phyloP scores from a whole-genome alignment of 2,329 filamentous ascomycete genomes.

The Hypocreales sp. region DNA sequence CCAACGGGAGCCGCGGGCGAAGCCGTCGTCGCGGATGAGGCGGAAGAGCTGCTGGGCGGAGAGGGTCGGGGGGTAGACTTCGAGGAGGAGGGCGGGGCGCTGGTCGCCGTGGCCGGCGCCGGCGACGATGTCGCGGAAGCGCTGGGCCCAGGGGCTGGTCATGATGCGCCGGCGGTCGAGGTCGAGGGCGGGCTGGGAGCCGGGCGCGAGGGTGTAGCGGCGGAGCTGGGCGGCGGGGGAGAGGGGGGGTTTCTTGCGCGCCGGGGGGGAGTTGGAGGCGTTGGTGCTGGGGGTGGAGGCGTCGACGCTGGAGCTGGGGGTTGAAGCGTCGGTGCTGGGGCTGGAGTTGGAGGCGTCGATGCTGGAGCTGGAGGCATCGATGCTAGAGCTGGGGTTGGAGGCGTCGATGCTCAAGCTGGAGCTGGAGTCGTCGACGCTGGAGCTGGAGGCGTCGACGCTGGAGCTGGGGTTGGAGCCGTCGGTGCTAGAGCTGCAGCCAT shows the following conservation, averaged over 20 bases:
- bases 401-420: no score
- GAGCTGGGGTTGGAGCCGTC: no score
- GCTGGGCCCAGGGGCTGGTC: slow-evolving; percentile 10
- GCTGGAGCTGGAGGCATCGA: no score
- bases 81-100: slow-evolving; percentile 14
- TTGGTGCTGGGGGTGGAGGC: slow-evolving; percentile 13
- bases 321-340: slow-evolving; percentile 8
- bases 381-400: no score
- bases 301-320: no score
- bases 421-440: no score
- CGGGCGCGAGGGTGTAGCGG: slow-evolving; percentile 14
- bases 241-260: no score
- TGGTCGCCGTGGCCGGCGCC: slow-evolving; percentile 9
- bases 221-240: slow-evolving; percentile 4
- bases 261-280: no score
- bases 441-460: no score
- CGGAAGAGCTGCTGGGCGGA: slow-evolving; percentile 16
- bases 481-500: no score
- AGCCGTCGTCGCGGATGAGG: slow-evolving; percentile 26
- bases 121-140: slow-evolving; percentile 9
- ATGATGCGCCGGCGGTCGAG: slow-evolving; percentile 7
- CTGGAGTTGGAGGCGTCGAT: slow-evolving; percentile 3
- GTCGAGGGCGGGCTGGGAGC: slow-evolving; percentile 6
- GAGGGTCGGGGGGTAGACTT: slow-evolving; percentile 13
- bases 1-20: slow-evolving; percentile 13